Percentiles rank a stretch among this genome's conserved stretches.
Evolutionary conservation across 345 rosid species (phyloP).

Genomic region (Eucalyptus erythrocorys): DNA sequence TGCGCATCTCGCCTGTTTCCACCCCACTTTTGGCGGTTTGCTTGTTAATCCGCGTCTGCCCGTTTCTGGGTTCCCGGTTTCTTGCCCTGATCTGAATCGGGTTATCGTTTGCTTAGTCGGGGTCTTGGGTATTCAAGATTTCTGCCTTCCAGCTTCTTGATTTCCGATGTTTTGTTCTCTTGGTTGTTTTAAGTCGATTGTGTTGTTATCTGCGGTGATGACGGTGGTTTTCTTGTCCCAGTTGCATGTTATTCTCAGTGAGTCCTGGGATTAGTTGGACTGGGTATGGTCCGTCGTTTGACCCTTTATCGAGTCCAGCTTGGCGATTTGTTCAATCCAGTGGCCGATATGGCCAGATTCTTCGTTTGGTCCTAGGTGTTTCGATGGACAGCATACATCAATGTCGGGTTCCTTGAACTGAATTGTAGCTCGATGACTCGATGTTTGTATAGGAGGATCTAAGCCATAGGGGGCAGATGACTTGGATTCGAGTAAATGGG

Average conservation of each 20-base stretch:
- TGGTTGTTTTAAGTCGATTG: background rate
- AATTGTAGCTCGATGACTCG: background rate
- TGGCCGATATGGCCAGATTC: background rate
- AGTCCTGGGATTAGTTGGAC: background rate
- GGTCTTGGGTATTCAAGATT: conserved; percentile 13
- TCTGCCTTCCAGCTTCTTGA: background rate
- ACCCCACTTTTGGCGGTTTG: background rate
- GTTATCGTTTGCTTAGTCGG: background rate
- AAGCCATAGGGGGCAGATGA: background rate
- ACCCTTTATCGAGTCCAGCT: background rate
- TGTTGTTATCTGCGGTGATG: background rate
- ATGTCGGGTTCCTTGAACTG: background rate
- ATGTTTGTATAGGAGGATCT: background rate
- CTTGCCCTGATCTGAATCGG: conserved; percentile 16
- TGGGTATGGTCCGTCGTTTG: background rate
- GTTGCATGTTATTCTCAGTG: background rate
- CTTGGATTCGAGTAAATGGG: background rate
- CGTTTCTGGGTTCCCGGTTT: background rate
- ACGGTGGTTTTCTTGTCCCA: background rate
- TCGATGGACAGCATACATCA: background rate
- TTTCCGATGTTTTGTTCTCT: background rate
- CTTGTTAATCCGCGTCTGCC: background rate
- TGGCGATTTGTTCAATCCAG: background rate
- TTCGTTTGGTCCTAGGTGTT: background rate
- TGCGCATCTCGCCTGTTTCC: background rate